Evolutionary conservation across 305 asterid species (phyloP), one percentile per base, ranked within the genome.

Genomic region (Euphrasia arctica): DNA sequence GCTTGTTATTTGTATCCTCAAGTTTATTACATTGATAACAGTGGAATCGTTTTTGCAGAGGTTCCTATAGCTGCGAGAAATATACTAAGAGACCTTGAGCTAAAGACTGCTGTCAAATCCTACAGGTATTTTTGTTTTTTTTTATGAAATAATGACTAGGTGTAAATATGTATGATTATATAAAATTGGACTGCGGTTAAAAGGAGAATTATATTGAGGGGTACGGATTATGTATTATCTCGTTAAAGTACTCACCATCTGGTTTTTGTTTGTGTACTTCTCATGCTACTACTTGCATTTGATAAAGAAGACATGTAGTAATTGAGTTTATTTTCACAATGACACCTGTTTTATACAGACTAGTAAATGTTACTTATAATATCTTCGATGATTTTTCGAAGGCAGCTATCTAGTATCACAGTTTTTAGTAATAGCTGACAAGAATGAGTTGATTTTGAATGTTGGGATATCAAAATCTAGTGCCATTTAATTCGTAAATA

Each of bases 31-130:
- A n/a, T 57, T 75, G 64, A 47, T 62, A 60, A 34, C 58, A 29
- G 54, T 63, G 62, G n/a, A 64, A 42, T 80, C 68, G 51, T 59
- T 74, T 74, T 56, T 69, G 59, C 88, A 93, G 96, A 63, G 72
- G 89, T 84, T 76, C 90, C 97, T 63, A 56, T 90, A 54, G 64
- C 88, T 78, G 79, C 97, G 15, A 82, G 96, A 78, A 93, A 93
- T 75, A 93, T 93, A 76, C 81, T 93, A 72, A 97, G 88, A 74
- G 90, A 86, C 74, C 76, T 69, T 28, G 95, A 93, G 66, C 88
- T 93, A 49, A 93, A 93, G 91, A 76, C 63, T 74, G 96, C 91
- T 63, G 97, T 93, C 47, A 93, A 90, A 84, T 9, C 81, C 55
- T 81, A 83, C 81, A 90, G 96, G 97, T 90, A 72, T 15, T 27